These are phyloP conservation scores for Chlorella vulgaris DNA, from an alignment of 139 green algal genomes.

Conservation along the genomic window DNA sequence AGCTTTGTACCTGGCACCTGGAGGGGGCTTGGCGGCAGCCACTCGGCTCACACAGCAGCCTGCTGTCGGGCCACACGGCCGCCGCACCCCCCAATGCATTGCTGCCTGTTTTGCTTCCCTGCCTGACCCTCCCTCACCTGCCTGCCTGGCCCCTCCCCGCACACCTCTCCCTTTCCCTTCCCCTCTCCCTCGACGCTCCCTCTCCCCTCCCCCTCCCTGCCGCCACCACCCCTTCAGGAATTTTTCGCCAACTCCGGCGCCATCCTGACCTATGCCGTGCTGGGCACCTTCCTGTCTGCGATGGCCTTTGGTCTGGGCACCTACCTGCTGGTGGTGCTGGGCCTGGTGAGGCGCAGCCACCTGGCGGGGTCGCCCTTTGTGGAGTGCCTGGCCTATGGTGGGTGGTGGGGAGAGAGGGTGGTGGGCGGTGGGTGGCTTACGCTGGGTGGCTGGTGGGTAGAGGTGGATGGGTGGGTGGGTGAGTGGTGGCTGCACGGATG, in stretches of 20 bases:
- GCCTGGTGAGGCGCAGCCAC: slow-evolving; percentile 45
- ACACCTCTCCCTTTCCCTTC: neutral
- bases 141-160: neutral
- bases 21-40: no score
- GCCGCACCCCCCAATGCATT: no score
- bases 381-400: slow-evolving; percentile 66
- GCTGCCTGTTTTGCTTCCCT: no score
- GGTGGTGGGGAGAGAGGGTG: neutral
- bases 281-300: slow-evolving; percentile 64
- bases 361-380: slow-evolving; percentile 54
- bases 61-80: no score
- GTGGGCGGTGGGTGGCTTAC: neutral
- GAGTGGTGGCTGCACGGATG: no score
- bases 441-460: neutral
- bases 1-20: no score
- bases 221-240: neutral
- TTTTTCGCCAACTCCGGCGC: slow-evolving; percentile 52
- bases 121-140: neutral
- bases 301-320: slow-evolving; percentile 71
- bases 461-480: no score
- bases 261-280: slow-evolving; percentile 46
- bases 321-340: slow-evolving; percentile 59
- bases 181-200: neutral
- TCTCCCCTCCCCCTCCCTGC: neutral
- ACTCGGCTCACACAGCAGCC: no score